Percentiles rank a stretch among this genome's conserved stretches.
Conservation (phyloP, 495 filamentous ascomycete species). For the Penicillium chermesinum region DNA sequence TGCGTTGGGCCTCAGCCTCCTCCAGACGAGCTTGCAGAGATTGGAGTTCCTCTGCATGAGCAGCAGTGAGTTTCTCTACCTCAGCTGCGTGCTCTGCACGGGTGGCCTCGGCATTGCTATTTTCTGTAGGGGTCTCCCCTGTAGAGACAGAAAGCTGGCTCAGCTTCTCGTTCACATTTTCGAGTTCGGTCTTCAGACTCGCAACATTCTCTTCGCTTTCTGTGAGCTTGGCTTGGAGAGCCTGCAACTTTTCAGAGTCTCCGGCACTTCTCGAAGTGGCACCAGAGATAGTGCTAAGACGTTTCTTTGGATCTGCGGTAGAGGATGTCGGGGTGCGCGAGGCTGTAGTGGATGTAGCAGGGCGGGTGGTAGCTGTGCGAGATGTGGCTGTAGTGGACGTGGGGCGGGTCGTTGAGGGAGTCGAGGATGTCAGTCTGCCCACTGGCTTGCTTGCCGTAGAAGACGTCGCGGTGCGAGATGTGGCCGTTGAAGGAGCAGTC, state of each 20-base stretch:
- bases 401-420: slow-evolving; percentile 22
- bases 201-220: slow-evolving; percentile 40
- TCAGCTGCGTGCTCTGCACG: slow-evolving; percentile 36
- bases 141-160: slow-evolving; percentile 29
- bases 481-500: slow-evolving; percentile 20
- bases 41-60: slow-evolving; percentile 35
- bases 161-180: slow-evolving; percentile 37
- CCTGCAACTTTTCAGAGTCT: slow-evolving; percentile 34
- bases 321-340: slow-evolving; percentile 14
- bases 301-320: slow-evolving; percentile 27
- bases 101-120: slow-evolving; percentile 24
- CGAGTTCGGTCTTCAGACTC: slow-evolving; percentile 36
- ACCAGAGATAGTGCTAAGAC: slow-evolving; percentile 29
- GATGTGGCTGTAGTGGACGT: slow-evolving; percentile 26
- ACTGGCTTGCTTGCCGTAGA: slow-evolving; percentile 21
- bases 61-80: slow-evolving; percentile 31
- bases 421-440: slow-evolving; percentile 24
- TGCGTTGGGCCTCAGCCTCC: slow-evolving; percentile 36
- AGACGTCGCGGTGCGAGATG: slow-evolving; percentile 26
- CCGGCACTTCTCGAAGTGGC: slow-evolving; percentile 24
- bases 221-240: slow-evolving; percentile 37
- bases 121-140: slow-evolving; percentile 22
- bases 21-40: slow-evolving; percentile 34
- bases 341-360: slow-evolving; percentile 23
- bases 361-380: slow-evolving; percentile 25